Percentiles rank a stretch among this genome's conserved stretches.
Conservation (phyloP, 345 rosid genomes). For the Passiflora organensis region DNA sequence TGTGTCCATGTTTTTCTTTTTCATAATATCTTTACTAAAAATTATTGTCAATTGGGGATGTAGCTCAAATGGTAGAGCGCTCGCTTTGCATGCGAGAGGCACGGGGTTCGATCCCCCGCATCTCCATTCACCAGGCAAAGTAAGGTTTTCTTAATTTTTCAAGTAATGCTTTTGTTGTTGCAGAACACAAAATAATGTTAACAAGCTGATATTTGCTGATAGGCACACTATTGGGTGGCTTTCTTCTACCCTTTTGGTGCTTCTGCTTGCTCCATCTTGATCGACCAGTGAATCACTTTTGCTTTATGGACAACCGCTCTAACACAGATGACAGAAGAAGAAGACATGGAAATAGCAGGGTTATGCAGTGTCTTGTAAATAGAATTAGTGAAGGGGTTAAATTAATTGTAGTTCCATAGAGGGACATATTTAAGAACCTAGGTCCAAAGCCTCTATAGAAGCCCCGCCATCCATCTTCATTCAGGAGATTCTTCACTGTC, state of each 20-base stretch:
- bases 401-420: conserved; percentile 63
- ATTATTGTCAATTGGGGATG: too few species aligned
- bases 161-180: background rate
- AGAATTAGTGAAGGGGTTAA: conserved; percentile 28
- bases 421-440: conserved; percentile 56
- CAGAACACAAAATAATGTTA: background rate
- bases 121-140: conserved; percentile 17
- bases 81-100: conserved; percentile 46
- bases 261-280: too few species aligned
- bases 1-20: too few species aligned
- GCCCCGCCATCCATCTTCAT: conserved; percentile 61
- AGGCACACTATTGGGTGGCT: too few species aligned
- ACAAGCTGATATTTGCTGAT: too few species aligned
- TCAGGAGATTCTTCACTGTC: conserved; percentile 40
- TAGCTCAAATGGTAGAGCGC: conserved; percentile 49
- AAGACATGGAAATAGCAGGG: background rate
- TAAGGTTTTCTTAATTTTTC: too few species aligned
- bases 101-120: conserved; percentile 40
- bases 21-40: too few species aligned
- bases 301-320: conserved; percentile 55
- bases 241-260: too few species aligned
- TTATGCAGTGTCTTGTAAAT: background rate
- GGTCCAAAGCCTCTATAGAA: conserved; percentile 63
- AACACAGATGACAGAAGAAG: background rate
- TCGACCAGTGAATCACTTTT: conserved; percentile 13